Base-by-base conservation (phyloP, 1,284 basidiomycete species). In the Sanguinoderma infundibulare region DNA sequence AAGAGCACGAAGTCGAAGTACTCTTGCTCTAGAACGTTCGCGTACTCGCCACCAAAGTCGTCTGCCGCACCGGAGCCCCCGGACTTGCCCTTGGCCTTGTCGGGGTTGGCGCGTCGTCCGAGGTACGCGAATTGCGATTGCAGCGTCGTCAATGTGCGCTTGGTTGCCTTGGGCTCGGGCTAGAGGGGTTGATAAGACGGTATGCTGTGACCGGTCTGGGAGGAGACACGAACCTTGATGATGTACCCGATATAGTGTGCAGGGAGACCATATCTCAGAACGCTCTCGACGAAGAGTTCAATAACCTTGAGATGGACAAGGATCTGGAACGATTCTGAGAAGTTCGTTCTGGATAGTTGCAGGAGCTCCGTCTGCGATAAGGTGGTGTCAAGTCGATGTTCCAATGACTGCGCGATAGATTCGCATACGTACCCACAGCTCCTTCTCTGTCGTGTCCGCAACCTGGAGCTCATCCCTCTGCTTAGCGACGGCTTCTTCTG, bases 261-360 rank as follows among this genome's bases (percentile, higher is more conserved):
- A 1, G 98, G 98, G 32, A 99, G 81, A 63, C 98, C 98, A 74
- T 97, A 99, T 66, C 97, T 86, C 44, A 99, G 83, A 14, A 98
- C 96, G 65, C 94, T 97, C 79, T 99, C 98, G 15, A 98, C 90
- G 70, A 96, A 98, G 10, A 97, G 82, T 28, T 95, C 88, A 24
- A 98, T 77, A 57, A 98, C 86, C 78, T 99, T 98, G 65, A 99
- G 81, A 73, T 99, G 98, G 1, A 96, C 91, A 20, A 98, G 83
- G 35, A 97, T 85, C 76, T 99, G 95, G 80, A 96, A 96, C 3
- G 96, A 89, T 78, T 99, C 98, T 6, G 95, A 96, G 75, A 99
- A 99, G 79, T 98, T 98, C 62, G 94, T 98, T 63, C 98, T 84
- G 32, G 96, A 89, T 46, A 99, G 78, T 65, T 94, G 87, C n/a